Evolutionary conservation across 441 rosid genomes (phyloP), one percentile per base, ranked within the genome.

Genomic region (Isatis lusitanica): DNA sequence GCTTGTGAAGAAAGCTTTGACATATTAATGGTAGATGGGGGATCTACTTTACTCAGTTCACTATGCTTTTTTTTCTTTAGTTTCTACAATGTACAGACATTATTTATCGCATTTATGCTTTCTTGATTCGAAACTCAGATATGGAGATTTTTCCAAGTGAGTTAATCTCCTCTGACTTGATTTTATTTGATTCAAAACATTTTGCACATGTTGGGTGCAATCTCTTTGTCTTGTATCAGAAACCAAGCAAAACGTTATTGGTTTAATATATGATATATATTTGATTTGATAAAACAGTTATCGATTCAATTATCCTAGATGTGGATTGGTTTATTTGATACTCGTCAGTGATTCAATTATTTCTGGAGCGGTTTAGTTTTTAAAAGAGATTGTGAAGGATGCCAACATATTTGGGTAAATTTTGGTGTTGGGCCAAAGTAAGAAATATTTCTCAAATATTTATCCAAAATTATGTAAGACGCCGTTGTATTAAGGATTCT

Each of bases 81-180:
- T 47, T 30, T 36, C 2, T 73, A 38, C 38, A 12, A 68, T 68
- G 78, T 74, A 74, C 63, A 74, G 56, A 74, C 64, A 62, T 68
- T 74, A 24, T 67, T 50, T 31, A 10, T 50, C 68, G 30, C 59
- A 68, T 68, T 57, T 43, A 75, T 52, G 57, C 68, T 74, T 48
- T 51, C 68, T 39, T 74, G 64, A 44, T 68, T 67, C 21, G 30
- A 68, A 35, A 67, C 78, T 61, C 74, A 53, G 64, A 68, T 67
- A 43, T 74, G 66, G 72, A 57, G 66, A 59, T 65, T 56, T 10
- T 53, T 24, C 28, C 9, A 42, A 63, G 64, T 44, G 71, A 56
- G 51, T 73, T 33, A 68, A 68, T 75, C 79, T 75, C 75, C 70
- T 63, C 52, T 75, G 74, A 53, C 50, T 55, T 31, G 40, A 24